Conservation (phyloP, 345 rosid genomes). For the Populus davidiana region DNA sequence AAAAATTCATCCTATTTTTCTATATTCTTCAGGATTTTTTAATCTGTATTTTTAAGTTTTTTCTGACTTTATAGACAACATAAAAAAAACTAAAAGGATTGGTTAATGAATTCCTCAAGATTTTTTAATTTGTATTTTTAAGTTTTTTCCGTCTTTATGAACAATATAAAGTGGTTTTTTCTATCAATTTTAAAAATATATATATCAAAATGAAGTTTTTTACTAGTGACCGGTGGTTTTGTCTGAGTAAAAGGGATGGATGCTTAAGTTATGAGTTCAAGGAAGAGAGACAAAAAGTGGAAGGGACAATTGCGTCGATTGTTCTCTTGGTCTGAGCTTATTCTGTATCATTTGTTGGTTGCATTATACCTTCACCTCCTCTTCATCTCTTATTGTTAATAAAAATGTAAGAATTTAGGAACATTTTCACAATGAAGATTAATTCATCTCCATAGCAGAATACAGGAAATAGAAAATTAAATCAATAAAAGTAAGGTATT, state of each 20-base stretch:
- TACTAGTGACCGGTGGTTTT: neutral
- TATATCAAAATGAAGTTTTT: neutral
- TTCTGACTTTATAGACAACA: too few species aligned
- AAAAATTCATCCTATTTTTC: too few species aligned
- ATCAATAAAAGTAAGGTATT: neutral
- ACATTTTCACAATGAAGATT: neutral
- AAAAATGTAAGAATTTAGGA: neutral
- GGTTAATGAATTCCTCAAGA: too few species aligned
- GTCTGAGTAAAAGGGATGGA: neutral
- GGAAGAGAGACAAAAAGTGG: neutral
- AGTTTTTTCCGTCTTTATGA: too few species aligned
- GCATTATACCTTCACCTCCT: neutral
- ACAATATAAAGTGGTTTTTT: too few species aligned
- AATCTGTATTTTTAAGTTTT: too few species aligned
- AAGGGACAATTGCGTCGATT: neutral
- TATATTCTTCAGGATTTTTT: too few species aligned
- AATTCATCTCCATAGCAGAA: neutral
- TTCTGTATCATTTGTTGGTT: neutral
- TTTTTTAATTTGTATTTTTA: too few species aligned
- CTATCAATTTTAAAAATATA: neutral
- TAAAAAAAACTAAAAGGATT: too few species aligned
- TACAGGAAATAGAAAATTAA: neutral
- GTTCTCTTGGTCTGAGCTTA: neutral
- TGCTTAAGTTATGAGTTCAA: neutral
- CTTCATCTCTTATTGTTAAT: neutral